A percentile compares a stretch with the other conserved stretches of the same genome.
Evolutionary conservation across 2,329 filamentous ascomycete genomes (phyloP).

Genomic region (Talaromyces sp.): DNA sequence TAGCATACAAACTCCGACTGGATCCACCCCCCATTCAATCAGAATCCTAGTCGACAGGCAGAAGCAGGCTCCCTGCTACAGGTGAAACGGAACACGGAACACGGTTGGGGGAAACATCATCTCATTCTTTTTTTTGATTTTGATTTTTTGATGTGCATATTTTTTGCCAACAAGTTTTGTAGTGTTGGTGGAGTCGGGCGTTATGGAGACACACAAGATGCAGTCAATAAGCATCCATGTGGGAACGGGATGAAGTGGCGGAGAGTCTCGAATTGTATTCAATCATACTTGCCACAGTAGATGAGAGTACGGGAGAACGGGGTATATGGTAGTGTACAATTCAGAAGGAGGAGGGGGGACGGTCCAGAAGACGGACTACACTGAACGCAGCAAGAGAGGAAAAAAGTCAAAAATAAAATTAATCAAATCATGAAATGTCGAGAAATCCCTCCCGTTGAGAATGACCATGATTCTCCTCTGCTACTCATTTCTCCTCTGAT

Average conservation of each 20-base stretch:
- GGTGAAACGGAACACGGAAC: conserved; percentile 10
- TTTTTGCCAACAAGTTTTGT: background rate
- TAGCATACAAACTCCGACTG: background rate
- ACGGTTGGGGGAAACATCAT: conserved; percentile 7
- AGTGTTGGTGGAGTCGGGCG: background rate
- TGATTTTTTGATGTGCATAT: background rate
- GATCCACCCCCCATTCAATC: background rate
- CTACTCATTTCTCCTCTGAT: no score
- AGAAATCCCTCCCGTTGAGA: no score
- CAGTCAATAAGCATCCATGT: background rate
- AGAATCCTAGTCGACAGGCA: background rate
- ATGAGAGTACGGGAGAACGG: no score
- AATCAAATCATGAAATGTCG: conserved; percentile 2
- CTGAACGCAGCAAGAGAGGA: background rate
- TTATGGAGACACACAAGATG: conserved; percentile 2
- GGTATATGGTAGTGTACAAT: no score
- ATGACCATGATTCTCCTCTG: no score
- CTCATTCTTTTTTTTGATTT: no score
- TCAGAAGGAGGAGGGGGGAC: no score
- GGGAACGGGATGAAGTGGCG: conserved; percentile 12
- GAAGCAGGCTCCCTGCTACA: background rate
- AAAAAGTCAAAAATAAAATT: background rate
- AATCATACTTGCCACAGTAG: conserved; percentile 1
- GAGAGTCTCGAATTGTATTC: background rate
- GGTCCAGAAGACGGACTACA: no score